Base-by-base conservation (phyloP, 257 asterid genomes). In the Henckelia pumila region DNA sequence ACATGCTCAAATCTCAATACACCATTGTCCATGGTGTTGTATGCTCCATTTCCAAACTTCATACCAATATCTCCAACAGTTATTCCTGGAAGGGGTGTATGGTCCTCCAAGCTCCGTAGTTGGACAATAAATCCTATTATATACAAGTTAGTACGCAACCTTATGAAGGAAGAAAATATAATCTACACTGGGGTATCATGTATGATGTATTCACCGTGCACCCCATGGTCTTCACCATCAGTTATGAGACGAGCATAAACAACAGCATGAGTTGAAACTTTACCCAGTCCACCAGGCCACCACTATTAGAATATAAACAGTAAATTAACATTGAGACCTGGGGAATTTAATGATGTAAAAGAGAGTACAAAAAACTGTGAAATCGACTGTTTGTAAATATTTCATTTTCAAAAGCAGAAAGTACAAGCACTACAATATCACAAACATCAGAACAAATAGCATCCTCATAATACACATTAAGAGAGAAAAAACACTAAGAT, bases 271-370 rank as follows among this genome's bases (percentile, higher is more conserved):
- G 98, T 94, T 56, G 99, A 87, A 59, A 91, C 86, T 85, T 94
- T 94, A 53, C 98, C 99, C 79, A 94, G 84, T 69, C 99, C 99
- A 67, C 99, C 99, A 50, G 99, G 99, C 99, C 99, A 94, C 99
- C 99, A 91, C 99, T 94, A 69, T 44, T 56, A 68, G 56, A 60
- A 71, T 60, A 66, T 14, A 79, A 66, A 29, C 61, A 37, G 56
- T 63, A 33, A 70, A 69, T 53, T 59, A 75, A 73, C 35, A 58
- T 69, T 69, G 7, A n/a, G 17, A 57, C 63, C 17, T 13, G 30
- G 64, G 20, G 55, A 37, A 69, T 25, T 24, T 8, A 16, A 59
- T 53, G 66, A 73, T 24, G 11, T 30, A 56, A 52, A 52, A 21
- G 14, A 25, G 23, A 60, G 55, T 32, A 19, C 37, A 55, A 35